Evolutionary conservation across 768 basidiomycete genomes (phyloP), one percentile per base, ranked within the genome.

Genomic region (Tubosaeta sp.): DNA sequence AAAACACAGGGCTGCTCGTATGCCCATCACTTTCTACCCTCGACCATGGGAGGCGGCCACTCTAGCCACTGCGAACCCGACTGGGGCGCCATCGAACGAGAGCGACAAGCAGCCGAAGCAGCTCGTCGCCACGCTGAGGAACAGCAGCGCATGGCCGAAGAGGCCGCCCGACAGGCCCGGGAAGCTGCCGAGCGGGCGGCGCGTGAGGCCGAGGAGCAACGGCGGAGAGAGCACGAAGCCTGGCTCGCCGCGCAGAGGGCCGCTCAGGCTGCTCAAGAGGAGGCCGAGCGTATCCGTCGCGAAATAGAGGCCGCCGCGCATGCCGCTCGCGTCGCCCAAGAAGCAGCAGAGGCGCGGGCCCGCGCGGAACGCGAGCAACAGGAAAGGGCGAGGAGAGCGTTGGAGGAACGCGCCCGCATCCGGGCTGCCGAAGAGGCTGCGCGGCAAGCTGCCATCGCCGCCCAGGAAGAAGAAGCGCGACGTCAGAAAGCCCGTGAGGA

Each of bases 1-100:
- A 29, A 43, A 16, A 11, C 27, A n/a, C 43, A 0, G 43, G 29
- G 26, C 26, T 9, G n/a, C 16, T 19, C 14, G 10, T 8, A 34
- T 5, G 12, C 34, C 4, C 10, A 26, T 38, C 22, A 43, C 26
- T 14, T 25, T 43, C 48, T 16, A 26, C 0, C 17, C 5, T 10
- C 27, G 25, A 43, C 51, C 14, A 69, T 69, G 65, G 67, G 67
- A 12, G 65, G 60, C 17, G 54, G 55, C 10, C 58, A 62, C n/a
- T 67, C 66, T 10, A 59, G 37, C 22, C 60, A 67, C 27, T 49
- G 43, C 4, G 62, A 62, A 44, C 65, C 58, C 1, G 53, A 60
- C 10, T 65, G 67, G 58, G 49, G 29, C 8, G 60, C 62, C 27
- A 67, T 62, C 16, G 63, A 62, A 12, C 61, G 22, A 35, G 22